These are phyloP conservation scores for Kazachstania psychrophila DNA, from an alignment of 805 yeast species.

Conservation along the genomic window DNA sequence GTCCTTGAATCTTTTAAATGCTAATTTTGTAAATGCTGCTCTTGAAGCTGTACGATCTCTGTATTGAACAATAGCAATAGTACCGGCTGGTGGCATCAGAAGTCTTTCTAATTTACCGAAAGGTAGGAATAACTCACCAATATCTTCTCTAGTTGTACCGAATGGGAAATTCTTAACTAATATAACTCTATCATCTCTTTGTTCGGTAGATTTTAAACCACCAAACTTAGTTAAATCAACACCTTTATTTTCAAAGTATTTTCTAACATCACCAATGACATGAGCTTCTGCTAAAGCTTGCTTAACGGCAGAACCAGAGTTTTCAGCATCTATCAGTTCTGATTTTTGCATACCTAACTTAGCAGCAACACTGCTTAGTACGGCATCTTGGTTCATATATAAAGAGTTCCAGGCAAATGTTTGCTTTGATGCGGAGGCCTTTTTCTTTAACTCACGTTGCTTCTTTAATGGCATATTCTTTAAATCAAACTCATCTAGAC, in stretches of 20 bases:
- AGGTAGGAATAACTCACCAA: slow-evolving; percentile 71
- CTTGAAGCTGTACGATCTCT: slow-evolving; percentile 77
- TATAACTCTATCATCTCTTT: slow-evolving; percentile 71
- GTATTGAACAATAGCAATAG: slow-evolving; percentile 88
- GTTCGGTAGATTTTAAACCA: slow-evolving; percentile 34
- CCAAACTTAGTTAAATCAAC: slow-evolving; percentile 71
- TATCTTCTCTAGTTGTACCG: slow-evolving; percentile 72
- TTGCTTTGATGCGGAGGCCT: slow-evolving; percentile 72
- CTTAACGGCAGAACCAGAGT: slow-evolving; percentile 80
- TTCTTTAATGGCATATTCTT: slow-evolving; percentile 88
- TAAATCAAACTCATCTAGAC: slow-evolving; percentile 82
- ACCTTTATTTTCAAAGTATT: slow-evolving; percentile 76
- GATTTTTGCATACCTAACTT: slow-evolving; percentile 77
- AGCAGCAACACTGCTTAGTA: slow-evolving; percentile 77
- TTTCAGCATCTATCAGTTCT: slow-evolving; percentile 79
- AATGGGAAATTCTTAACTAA: slow-evolving; percentile 85
- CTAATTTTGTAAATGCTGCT: slow-evolving; percentile 77
- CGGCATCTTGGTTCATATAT: slow-evolving; percentile 85
- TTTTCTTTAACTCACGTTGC: slow-evolving; percentile 75
- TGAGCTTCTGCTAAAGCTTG: slow-evolving; percentile 97
- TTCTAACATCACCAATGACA: slow-evolving; percentile 83
- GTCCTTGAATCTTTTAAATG: slow-evolving; percentile 81
- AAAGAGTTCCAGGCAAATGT: slow-evolving; percentile 95
- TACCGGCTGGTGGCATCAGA: slow-evolving; percentile 93
- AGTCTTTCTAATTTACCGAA: slow-evolving; percentile 74